Evolutionary conservation across 345 rosid genomes (phyloP).

Genomic region (Cochlearia excelsa): DNA sequence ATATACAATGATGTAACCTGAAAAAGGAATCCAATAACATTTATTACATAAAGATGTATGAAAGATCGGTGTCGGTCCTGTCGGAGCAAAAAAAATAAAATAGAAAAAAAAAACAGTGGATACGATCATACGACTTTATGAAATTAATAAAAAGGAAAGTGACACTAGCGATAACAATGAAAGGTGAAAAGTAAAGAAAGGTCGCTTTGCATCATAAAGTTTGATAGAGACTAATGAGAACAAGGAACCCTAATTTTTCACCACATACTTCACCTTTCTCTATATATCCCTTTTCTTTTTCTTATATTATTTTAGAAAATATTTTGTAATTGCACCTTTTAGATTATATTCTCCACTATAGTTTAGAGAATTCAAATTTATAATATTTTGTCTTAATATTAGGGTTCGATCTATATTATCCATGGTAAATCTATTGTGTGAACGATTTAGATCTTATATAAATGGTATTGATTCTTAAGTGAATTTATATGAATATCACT

Average conservation of each 20-base stretch:
- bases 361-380: no score
- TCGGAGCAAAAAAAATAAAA: conserved; percentile 28
- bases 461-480: no score
- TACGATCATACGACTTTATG: conserved; percentile 30
- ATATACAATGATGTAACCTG: not conserved
- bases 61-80: conserved; percentile 35
- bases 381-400: no score
- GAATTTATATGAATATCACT: no score
- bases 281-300: conserved; percentile 19
- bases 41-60: conserved; percentile 28
- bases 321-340: not conserved
- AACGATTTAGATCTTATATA: no score
- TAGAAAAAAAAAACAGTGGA: conserved; percentile 11
- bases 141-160: conserved; percentile 28
- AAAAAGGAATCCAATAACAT: conserved; percentile 34
- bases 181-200: conserved; percentile 13
- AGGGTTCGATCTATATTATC: no score
- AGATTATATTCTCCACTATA: no score
- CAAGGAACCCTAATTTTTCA: conserved; percentile 45
- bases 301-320: not conserved
- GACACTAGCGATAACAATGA: conserved; percentile 23
- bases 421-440: no score
- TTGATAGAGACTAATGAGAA: conserved; percentile 51
- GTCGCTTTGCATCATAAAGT: conserved; percentile 44
- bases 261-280: conserved; percentile 48